phyloP scores from a whole-genome alignment of 495 filamentous ascomycete species.

The Xylaria sp. region DNA sequence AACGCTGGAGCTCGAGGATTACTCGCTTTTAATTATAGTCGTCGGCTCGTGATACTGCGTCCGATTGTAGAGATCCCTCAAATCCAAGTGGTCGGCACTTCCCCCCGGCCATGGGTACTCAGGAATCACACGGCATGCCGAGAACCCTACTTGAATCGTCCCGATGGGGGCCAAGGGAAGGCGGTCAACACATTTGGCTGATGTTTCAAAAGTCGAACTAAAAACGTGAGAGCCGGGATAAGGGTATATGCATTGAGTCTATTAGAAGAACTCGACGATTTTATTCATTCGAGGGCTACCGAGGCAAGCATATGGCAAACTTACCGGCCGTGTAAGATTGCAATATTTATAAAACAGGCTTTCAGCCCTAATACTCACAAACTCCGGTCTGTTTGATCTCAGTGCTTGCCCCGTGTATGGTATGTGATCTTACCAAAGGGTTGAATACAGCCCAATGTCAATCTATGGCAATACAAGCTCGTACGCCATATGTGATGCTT shows the following conservation, averaged over 20 bases:
- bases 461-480: not conserved
- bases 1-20: slow-evolving; percentile 1
- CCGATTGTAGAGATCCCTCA: slow-evolving; percentile 2
- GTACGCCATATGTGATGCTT: not conserved
- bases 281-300: not conserved
- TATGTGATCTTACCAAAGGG: not conserved
- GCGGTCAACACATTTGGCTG: not conserved
- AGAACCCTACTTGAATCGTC: not conserved
- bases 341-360: not conserved
- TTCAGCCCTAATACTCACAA: not conserved
- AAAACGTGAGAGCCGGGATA: slow-evolving; percentile 13
- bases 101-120: slow-evolving; percentile 8
- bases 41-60: slow-evolving; percentile 19
- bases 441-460: not conserved
- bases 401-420: not conserved
- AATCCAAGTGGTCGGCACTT: slow-evolving; percentile 26
- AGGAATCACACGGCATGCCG: slow-evolving; percentile 10
- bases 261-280: not conserved
- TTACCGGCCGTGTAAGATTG: not conserved
- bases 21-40: not conserved
- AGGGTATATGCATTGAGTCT: not conserved
- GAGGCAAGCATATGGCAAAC: not conserved
- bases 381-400: not conserved
- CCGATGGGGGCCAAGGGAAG: not conserved
- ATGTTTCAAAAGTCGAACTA: slow-evolving; percentile 4